Percentiles rank a stretch among this genome's conserved stretches.
phyloP scores from a whole-genome alignment of 106 monocot genomes.

The Allium cepa region DNA sequence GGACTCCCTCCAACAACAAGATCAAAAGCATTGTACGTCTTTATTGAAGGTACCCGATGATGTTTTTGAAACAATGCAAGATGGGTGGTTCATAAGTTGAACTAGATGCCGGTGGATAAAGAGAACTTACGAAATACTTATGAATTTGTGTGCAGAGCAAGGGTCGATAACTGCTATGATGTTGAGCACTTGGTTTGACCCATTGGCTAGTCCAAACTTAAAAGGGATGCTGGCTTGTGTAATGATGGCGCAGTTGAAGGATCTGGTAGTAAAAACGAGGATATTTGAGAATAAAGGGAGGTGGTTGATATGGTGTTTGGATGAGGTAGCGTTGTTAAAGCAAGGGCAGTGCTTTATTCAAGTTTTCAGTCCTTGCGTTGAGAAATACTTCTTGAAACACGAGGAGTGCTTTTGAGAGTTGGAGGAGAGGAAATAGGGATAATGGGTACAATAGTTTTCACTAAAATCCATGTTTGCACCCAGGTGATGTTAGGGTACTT shows the following conservation, averaged over 20 bases:
- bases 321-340: conserved; percentile 78
- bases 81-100: conserved; percentile 55
- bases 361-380: conserved; percentile 44
- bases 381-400: conserved; percentile 59
- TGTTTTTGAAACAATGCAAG: conserved; percentile 74
- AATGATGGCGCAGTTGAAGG: conserved; percentile 57
- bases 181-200: conserved; percentile 80
- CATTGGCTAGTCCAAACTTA: conserved; percentile 77
- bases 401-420: conserved; percentile 44
- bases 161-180: conserved; percentile 80
- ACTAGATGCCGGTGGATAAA: conserved; percentile 56
- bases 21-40: too few relatives aligned
- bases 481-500: conserved; percentile 80
- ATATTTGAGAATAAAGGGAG: conserved; percentile 85
- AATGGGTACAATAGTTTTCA: conserved; percentile 67
- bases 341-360: conserved; percentile 91
- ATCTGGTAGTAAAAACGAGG: conserved; percentile 66
- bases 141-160: conserved; percentile 69
- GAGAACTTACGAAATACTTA: conserved; percentile 74
- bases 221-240: conserved; percentile 70
- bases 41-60: conserved; percentile 55
- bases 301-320: conserved; percentile 94
- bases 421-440: conserved; percentile 31
- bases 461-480: conserved; percentile 96
- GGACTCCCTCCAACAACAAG: too few relatives aligned